Evolutionary conservation across 305 asterid genomes (phyloP).

Genomic region (Andrographis paniculata): DNA sequence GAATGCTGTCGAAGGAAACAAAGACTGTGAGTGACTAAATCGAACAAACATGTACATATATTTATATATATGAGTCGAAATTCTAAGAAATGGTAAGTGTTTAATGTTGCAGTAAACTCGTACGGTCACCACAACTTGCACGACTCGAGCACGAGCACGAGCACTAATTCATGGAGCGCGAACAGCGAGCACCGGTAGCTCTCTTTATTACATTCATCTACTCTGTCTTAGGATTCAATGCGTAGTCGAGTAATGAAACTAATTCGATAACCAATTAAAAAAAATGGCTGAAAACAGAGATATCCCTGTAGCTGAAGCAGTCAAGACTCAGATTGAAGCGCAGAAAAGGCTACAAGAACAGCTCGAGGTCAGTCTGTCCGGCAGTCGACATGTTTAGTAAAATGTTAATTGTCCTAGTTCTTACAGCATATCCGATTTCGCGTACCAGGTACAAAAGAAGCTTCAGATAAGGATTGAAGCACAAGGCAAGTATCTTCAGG

Average conservation of each 20-base stretch:
- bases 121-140: conserved; percentile 39
- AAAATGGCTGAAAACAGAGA: conserved; percentile 33
- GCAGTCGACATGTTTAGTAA: too few relatives aligned
- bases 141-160: conserved; percentile 31
- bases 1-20: conserved; percentile 27
- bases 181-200: conserved; percentile 43
- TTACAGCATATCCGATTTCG: not conserved
- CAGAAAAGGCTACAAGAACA: conserved; percentile 70
- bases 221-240: too few relatives aligned
- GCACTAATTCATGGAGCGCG: conserved; percentile 45
- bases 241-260: too few relatives aligned
- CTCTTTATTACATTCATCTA: not conserved
- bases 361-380: conserved; percentile 45
- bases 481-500: conserved; percentile 78
- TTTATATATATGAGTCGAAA: too few relatives aligned
- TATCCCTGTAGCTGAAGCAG: conserved; percentile 49
- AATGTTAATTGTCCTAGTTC: not conserved
- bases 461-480: conserved; percentile 89
- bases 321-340: conserved; percentile 62
- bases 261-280: not conserved
- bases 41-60: too few relatives aligned
- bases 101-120: conserved; percentile 32
- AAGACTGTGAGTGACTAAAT: conserved; percentile 35
- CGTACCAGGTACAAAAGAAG: conserved; percentile 69
- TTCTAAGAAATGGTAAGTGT: too few relatives aligned